These are phyloP conservation scores for Colletotrichum tofieldiae DNA, from an alignment of 2,329 filamentous ascomycete genomes.

Conservation along the genomic window DNA sequence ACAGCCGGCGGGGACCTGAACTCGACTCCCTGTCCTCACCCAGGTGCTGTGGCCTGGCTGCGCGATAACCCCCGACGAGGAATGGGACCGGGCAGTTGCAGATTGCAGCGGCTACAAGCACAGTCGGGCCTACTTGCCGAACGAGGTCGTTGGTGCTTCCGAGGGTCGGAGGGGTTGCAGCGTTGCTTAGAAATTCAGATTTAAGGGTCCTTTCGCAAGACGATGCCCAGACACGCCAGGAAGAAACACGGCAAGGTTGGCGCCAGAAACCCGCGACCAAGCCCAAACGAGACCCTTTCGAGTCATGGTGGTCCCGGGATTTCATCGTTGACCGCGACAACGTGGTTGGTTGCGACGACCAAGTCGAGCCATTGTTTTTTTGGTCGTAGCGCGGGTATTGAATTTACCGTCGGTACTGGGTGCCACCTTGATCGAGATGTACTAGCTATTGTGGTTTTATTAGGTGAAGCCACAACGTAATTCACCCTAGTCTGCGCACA, in stretches of 20 bases:
- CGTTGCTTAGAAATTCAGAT: constrained; percentile 39
- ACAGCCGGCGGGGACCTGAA: not conserved
- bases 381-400: constrained; percentile 9
- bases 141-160: constrained; percentile 27
- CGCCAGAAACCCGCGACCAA: constrained; percentile 27
- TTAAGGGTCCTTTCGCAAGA: constrained; percentile 34
- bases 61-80: constrained; percentile 2
- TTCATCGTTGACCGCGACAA: constrained; percentile 21
- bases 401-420: constrained; percentile 14
- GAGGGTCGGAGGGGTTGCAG: constrained; percentile 34
- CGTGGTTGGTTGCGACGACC: constrained; percentile 6
- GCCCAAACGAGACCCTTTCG: constrained; percentile 30
- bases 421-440: constrained; percentile 4
- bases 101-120: constrained; percentile 26
- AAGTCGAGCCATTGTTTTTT: not conserved
- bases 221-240: constrained; percentile 16
- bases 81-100: not conserved
- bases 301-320: constrained; percentile 37
- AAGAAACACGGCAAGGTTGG: constrained; percentile 29
- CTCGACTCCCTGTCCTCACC: not conserved
- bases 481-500: not conserved
- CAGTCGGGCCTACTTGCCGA: constrained; percentile 38
- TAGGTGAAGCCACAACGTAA: constrained; percentile 9
- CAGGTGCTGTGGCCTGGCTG: not conserved
- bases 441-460: not conserved